Base-by-base conservation (phyloP, 257 asterid species). In the Orobanche coerulescens region DNA sequence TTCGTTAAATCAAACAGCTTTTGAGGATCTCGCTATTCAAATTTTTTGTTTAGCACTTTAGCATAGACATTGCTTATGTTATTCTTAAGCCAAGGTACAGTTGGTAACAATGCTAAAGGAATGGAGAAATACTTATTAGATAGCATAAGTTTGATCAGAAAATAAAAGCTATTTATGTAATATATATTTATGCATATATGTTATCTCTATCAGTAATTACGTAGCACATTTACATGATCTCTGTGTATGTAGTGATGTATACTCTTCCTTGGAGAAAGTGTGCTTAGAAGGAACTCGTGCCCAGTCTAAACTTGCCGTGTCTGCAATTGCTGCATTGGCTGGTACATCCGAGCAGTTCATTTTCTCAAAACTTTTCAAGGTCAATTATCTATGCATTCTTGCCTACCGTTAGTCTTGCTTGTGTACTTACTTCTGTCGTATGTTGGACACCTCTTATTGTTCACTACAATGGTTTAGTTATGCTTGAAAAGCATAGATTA, bases 231-330 rank as follows among this genome's bases (percentile, higher is more conserved):
- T 20, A 40, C 49, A 40, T 53, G 52, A 53, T 65, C 43, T 66
- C 70, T 69, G 49, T 68, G 34, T 15, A 23, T 78, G 78, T 69
- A 90, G 97, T 61, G 83, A 87, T 60, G 55, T 83, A 46, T 83
- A 84, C 74, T 55, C 84, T 44, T 78, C 79, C 78, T 69, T 90
- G 83, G 90, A 85, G 86, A 80, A 75, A 75, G 49, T 83, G 49
- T 87, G 96, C 71, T 34, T 90, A 70, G 84, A 78, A 70, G 97
- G 95, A 69, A 83, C 84, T 26, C 95, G 91, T 24, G 62, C 66
- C 24, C 82, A 87, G 74, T 71, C 96, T 65, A 90, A 87, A 73
- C 81, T 90, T 73, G 90, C 90, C 66, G 79, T 85, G 50, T 78
- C 90, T 64, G 96, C 84, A 64, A 76, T 87, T 66, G 78, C 85